A percentile compares a stretch with the other conserved stretches of the same genome.
These are phyloP conservation scores for Epichloe coenophiala DNA, from an alignment of 2,329 filamentous ascomycete genomes.

Conservation along the genomic window DNA sequence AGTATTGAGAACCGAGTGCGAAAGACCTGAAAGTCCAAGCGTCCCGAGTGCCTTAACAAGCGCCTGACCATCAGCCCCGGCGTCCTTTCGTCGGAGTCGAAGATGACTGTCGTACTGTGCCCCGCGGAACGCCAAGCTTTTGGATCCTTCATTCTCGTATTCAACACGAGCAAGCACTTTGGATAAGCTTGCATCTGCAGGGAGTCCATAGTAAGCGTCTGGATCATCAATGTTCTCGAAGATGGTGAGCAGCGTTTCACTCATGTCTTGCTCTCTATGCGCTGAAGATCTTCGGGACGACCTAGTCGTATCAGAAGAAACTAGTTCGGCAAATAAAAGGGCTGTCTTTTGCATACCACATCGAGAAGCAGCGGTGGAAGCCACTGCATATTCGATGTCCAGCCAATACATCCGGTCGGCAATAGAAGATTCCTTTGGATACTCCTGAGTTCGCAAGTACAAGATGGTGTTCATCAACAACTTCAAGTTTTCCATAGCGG, in stretches of 20 bases:
- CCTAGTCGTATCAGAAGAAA: conserved; percentile 40
- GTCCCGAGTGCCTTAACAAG: conserved; percentile 65
- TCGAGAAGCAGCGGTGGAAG: conserved; percentile 55
- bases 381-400: conserved; percentile 60
- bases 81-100: conserved; percentile 41
- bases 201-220: conserved; percentile 87
- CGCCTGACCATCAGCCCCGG: conserved; percentile 48
- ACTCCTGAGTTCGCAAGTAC: conserved; percentile 72
- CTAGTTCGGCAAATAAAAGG: conserved; percentile 68
- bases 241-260: conserved; percentile 62
- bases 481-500: conserved; percentile 48
- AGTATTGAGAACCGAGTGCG: conserved; percentile 61
- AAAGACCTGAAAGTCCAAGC: conserved; percentile 75
- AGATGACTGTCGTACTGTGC: conserved; percentile 84
- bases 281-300: conserved; percentile 55
- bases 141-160: conserved; percentile 77
- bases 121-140: conserved; percentile 79
- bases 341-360: conserved; percentile 84
- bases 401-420: conserved; percentile 75
- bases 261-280: conserved; percentile 39
- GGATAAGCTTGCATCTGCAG: conserved; percentile 60
- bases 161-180: conserved; percentile 73
- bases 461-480: conserved; percentile 68
- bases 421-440: conserved; percentile 63
- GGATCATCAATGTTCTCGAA: conserved; percentile 92